Percentiles rank a stretch among this genome's conserved stretches.
These are phyloP conservation scores for Coniferiporia weirii DNA, from an alignment of 1,284 basidiomycete species.

Conservation along the genomic window DNA sequence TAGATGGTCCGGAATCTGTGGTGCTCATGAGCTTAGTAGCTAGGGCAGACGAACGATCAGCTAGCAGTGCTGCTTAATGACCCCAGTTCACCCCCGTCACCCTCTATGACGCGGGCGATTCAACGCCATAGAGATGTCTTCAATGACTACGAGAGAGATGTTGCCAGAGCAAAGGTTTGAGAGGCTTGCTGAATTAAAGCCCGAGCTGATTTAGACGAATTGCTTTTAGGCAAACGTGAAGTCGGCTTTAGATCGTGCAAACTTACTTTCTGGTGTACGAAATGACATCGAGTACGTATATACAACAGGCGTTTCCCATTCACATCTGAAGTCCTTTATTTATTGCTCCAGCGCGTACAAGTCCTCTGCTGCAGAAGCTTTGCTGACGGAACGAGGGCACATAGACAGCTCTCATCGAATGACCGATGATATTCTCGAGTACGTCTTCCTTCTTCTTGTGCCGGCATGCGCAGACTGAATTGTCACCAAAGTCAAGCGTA, in stretches of 20 bases:
- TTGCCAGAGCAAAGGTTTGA: constrained; percentile 73
- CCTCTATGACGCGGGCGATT: constrained; percentile 83
- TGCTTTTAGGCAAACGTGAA: constrained; percentile 67
- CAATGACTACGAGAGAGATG: constrained; percentile 83
- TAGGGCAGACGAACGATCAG: constrained; percentile 79
- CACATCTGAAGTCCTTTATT: not conserved
- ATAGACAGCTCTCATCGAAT: constrained; percentile 93
- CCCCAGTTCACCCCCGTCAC: constrained; percentile 70
- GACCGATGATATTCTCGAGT: constrained; percentile 92
- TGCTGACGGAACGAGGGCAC: constrained; percentile 81
- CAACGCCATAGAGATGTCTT: constrained; percentile 89
- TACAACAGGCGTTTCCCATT: not conserved
- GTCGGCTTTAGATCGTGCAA: constrained; percentile 79
- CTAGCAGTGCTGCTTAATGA: constrained; percentile 64
- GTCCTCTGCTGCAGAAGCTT: constrained; percentile 79
- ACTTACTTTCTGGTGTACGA: constrained; percentile 85
- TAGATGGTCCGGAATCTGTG: constrained; percentile 2
- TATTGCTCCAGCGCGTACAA: constrained; percentile 68
- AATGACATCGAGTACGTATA: constrained; percentile 87
- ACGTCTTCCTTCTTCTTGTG: constrained; percentile 26
- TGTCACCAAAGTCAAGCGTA: constrained; percentile 79
- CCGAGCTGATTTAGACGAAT: constrained; percentile 1
- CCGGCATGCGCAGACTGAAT: constrained; percentile 13
- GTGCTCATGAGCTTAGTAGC: constrained; percentile 37
- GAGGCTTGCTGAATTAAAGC: not conserved